Evolutionary conservation across 768 basidiomycete species (phyloP), one percentile per base, ranked within the genome.

Genomic region (Leccinellum luteum): DNA sequence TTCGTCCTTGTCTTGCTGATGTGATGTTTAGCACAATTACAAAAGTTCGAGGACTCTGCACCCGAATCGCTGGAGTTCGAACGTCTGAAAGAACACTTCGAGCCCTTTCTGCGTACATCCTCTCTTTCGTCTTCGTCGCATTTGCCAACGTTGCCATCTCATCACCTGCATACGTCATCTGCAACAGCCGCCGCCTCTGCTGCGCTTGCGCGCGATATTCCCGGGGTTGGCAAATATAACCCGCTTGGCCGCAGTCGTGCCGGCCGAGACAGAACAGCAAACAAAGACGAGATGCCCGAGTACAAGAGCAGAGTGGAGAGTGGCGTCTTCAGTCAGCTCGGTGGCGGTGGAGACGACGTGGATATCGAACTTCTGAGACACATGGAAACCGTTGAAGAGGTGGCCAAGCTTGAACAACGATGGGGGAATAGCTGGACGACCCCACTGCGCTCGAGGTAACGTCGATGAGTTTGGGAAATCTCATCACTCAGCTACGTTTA

Each of bases 1-100:
- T 19, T 15, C 34, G 15, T 28, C 31, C 52, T 32, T 4, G n/a
- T 28, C 50, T 38, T 21, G 32, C 45, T 65, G 54, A 59, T 51
- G 49, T 9, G 27, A 30, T 34, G 15, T 48, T 44, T 45, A 98
- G 95, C 89, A 19, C 96, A 98, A 71, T 76, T 98, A 27, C 94
- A 97, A 69, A 93, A 89, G 73, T 83, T 81, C 57, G 90, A 96
- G 78, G 92, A 95, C 65, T 87, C 87, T 23, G 87, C 88, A 0
- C 85, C 89, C 10, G 93, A 92, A 56, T 83, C 85, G 12, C 75
- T 94, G 60, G 95, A 97, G 73, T 94, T 97, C 68, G 97, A 99
- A 64, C 84, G 89, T 59, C 74, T 99, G 65, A 96, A 96, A 75
- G 94, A 97, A 66, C 95, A 98, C 73, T 94, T 98, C 77, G 97